These are phyloP conservation scores for Chaetomidium leptoderma DNA, from an alignment of 495 filamentous ascomycete genomes.

Conservation along the genomic window DNA sequence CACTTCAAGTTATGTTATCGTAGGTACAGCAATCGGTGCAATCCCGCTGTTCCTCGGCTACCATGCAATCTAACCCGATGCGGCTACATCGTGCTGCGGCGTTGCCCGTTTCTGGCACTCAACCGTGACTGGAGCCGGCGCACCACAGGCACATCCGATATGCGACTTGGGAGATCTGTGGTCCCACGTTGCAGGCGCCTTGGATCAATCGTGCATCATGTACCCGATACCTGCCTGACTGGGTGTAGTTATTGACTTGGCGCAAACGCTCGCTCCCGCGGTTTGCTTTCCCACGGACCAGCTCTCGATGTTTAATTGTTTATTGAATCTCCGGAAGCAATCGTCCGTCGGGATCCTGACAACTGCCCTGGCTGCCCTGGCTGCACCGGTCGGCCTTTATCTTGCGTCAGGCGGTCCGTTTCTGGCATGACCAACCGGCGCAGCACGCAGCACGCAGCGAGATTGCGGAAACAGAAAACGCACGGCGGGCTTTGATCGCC, in stretches of 20 bases:
- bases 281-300: too few species aligned
- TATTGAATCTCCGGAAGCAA: conserved; percentile 4
- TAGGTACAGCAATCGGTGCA: too few species aligned
- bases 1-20: too few species aligned
- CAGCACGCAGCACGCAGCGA: not conserved
- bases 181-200: conserved; percentile 7
- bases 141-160: not conserved
- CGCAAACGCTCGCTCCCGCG: not conserved
- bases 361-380: not conserved
- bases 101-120: too few species aligned
- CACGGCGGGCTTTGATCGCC: conserved; percentile 3
- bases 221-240: conserved; percentile 3
- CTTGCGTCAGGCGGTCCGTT: conserved; percentile 3
- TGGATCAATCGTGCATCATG: conserved; percentile 2
- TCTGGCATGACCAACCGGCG: too few species aligned
- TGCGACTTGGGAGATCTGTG: not conserved
- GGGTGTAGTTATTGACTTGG: not conserved
- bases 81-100: too few species aligned
- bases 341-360: not conserved
- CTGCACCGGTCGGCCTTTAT: too few species aligned
- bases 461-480: not conserved
- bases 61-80: too few species aligned
- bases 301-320: not conserved
- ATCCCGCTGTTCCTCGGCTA: too few species aligned
- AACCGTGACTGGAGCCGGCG: not conserved